Conservation (phyloP, 148 eudicot genomes). For the Pharnaceum exiguum region DNA sequence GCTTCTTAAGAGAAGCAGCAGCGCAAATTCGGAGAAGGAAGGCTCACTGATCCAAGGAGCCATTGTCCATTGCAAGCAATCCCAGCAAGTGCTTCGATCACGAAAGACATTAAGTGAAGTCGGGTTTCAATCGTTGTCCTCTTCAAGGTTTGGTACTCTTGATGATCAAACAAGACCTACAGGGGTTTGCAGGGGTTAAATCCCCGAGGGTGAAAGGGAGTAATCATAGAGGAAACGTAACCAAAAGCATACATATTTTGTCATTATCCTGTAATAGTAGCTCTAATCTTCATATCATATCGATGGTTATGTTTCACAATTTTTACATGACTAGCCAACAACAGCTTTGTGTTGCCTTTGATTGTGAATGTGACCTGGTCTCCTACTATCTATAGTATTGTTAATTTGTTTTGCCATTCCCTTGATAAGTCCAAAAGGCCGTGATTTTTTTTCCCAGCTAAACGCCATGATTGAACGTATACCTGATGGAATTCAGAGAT, state of each 20-base stretch:
- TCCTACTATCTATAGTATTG: too few species aligned
- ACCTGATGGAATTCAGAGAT: slow-evolving; percentile 1
- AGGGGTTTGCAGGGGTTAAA: slow-evolving; percentile 39
- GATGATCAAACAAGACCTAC: slow-evolving; percentile 34
- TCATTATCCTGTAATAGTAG: not conserved
- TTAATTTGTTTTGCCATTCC: not conserved
- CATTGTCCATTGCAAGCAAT: slow-evolving; percentile 81
- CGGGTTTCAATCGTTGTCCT: slow-evolving; percentile 40
- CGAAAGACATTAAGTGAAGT: slow-evolving; percentile 43
- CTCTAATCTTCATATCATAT: slow-evolving; percentile 6
- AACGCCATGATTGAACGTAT: not conserved
- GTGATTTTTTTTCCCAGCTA: not conserved
- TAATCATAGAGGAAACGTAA: not conserved
- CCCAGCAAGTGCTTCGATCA: slow-evolving; percentile 29
- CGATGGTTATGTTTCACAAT: slow-evolving; percentile 5
- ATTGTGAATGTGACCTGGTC: too few species aligned
- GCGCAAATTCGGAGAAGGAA: slow-evolving; percentile 50
- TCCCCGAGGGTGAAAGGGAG: not conserved
- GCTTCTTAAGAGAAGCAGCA: slow-evolving; percentile 41
- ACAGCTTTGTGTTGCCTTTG: slow-evolving; percentile 3
- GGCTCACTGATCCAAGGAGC: slow-evolving; percentile 70
- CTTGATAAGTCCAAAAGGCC: too few species aligned
- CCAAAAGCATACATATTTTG: too few species aligned
- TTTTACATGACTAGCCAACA: slow-evolving; percentile 13
- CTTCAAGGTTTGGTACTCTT: slow-evolving; percentile 29